Conservation (phyloP, 306 rosid species). For the Trifolium subterraneum region DNA sequence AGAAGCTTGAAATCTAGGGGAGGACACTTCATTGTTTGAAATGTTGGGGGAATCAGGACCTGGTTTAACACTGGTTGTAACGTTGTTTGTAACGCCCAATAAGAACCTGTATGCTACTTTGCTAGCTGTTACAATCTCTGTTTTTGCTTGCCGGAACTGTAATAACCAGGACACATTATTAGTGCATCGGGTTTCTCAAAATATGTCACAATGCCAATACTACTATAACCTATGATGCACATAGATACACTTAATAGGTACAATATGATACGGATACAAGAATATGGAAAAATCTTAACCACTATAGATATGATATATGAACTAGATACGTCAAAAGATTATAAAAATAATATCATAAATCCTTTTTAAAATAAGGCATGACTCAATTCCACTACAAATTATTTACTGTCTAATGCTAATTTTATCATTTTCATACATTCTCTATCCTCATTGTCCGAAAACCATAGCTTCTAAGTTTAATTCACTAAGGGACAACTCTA, state of each 20-base stretch:
- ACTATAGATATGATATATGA: not conserved
- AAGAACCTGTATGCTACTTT: constrained; percentile 94
- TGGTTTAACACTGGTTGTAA: constrained; percentile 59
- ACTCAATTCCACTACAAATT: not conserved
- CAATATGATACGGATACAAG: not conserved
- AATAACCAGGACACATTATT: constrained; percentile 40
- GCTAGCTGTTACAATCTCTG: constrained; percentile 91
- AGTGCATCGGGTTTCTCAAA: constrained; percentile 1
- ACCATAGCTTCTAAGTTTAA: not conserved
- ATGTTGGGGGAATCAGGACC: constrained; percentile 65
- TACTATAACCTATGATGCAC: not conserved
- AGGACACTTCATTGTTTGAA: constrained; percentile 64
- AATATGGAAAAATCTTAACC: not conserved
- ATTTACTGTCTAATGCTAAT: not conserved
- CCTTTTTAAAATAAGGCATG: not conserved
- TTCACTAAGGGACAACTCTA: not conserved
- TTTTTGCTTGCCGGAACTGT: constrained; percentile 96
- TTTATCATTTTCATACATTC: not conserved
- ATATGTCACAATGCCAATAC: constrained; percentile 2
- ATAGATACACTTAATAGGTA: not conserved
- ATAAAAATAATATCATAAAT: not conserved
- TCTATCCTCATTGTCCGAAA: not conserved
- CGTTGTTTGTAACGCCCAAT: constrained; percentile 76
- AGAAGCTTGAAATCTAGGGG: constrained; percentile 75
- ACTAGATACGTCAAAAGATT: not conserved